phyloP scores from a whole-genome alignment of 1,284 basidiomycete genomes.

The Cutaneotrichosporon daszewskae region DNA sequence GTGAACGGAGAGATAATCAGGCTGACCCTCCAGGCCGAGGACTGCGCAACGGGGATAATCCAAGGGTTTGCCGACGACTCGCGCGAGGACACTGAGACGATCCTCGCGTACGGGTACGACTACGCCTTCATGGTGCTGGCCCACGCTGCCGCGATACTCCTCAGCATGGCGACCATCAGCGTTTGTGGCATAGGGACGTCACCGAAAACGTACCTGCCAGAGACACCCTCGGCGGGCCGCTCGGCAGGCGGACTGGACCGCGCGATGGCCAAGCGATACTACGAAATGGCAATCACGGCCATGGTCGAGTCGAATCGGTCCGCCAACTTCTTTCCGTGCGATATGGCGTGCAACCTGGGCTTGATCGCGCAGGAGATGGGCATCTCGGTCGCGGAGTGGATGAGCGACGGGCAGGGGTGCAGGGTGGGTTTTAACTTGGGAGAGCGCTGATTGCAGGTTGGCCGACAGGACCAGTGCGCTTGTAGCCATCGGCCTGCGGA shows the following conservation, averaged over 20 bases:
- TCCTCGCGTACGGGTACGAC: constrained; percentile 19
- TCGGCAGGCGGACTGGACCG: constrained; percentile 4
- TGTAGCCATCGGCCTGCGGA: background rate
- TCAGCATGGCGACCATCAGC: constrained; percentile 12
- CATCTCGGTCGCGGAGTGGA: constrained; percentile 16
- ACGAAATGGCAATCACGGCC: constrained; percentile 19
- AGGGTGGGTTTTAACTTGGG: constrained; percentile 6
- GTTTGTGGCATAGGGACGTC: constrained; percentile 2
- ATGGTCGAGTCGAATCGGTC: constrained; percentile 21
- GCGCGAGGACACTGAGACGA: constrained; percentile 12
- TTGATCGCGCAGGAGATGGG: constrained; percentile 20
- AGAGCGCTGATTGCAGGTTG: background rate
- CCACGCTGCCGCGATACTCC: constrained; percentile 16
- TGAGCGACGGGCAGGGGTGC: constrained; percentile 1
- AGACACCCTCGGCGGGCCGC: background rate
- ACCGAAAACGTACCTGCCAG: too few species aligned
- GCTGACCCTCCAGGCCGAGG: constrained; percentile 14
- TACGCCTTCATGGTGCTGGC: constrained; percentile 21
- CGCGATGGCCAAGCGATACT: constrained; percentile 16
- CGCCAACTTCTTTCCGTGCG: constrained; percentile 21
- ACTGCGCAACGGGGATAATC: constrained; percentile 14
- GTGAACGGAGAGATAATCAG: constrained; percentile 11
- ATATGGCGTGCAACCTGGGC: constrained; percentile 22
- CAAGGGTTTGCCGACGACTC: constrained; percentile 19
- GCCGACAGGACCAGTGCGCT: background rate